Percentiles rank a stretch among this genome's conserved stretches.
Evolutionary conservation across 345 rosid genomes (phyloP).

Genomic region (Aquilaria malaccensis): DNA sequence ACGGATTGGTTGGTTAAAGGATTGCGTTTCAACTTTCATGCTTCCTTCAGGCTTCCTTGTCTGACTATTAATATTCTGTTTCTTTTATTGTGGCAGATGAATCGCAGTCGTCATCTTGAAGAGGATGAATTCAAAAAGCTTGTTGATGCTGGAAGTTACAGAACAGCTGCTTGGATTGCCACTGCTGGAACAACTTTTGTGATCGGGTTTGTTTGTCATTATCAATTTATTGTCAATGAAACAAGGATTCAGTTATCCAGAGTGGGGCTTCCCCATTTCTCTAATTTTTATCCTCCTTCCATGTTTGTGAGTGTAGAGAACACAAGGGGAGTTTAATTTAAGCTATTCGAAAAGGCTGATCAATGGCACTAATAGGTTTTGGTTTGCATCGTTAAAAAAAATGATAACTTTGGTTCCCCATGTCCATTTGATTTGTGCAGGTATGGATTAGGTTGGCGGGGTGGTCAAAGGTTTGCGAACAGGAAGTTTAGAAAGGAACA

Average conservation of each 20-base stretch:
- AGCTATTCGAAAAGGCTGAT: too few species aligned
- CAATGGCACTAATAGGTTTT: too few species aligned
- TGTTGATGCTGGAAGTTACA: conserved; percentile 54
- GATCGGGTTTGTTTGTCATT: conserved; percentile 50
- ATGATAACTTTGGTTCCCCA: not conserved
- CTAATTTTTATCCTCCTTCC: too few species aligned
- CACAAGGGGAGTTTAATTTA: too few species aligned
- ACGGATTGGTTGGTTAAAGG: too few species aligned
- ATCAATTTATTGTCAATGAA: not conserved
- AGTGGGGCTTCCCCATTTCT: not conserved
- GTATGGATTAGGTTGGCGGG: conserved; percentile 93
- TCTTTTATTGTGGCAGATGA: conserved; percentile 42
- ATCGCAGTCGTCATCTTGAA: conserved; percentile 42
- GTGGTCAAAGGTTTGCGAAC: conserved; percentile 86
- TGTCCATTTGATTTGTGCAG: conserved; percentile 30
- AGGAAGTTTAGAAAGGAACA: conserved; percentile 78
- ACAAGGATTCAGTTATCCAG: not conserved
- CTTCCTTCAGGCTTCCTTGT: not conserved
- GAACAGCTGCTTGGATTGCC: conserved; percentile 46
- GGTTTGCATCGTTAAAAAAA: too few species aligned
- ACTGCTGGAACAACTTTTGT: conserved; percentile 75
- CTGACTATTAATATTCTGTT: conserved; percentile 5
- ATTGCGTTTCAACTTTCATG: not conserved
- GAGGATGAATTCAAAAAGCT: conserved; percentile 70
- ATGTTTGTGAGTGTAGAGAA: too few species aligned